Conservation (phyloP, 345 rosid species). For the Ceriops decandra region DNA sequence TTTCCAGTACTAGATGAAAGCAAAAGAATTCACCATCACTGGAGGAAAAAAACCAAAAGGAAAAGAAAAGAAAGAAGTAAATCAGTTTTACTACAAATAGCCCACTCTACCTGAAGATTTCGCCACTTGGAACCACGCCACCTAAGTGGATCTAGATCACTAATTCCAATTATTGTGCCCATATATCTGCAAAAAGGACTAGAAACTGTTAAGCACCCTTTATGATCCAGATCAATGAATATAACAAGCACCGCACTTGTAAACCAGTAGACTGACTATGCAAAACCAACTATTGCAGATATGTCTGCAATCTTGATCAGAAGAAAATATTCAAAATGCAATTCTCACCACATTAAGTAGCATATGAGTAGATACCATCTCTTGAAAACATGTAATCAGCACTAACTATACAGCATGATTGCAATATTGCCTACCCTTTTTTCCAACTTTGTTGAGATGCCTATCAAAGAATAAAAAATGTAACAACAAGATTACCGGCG, state of each 20-base stretch:
- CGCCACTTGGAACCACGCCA: conserved; percentile 99
- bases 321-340: neutral
- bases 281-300: neutral
- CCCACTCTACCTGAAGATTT: conserved; percentile 70
- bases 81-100: neutral
- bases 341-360: neutral
- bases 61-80: neutral
- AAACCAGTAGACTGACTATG: neutral
- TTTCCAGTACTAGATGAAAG: neutral
- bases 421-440: neutral
- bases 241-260: too few relatives aligned
- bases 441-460: neutral
- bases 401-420: too few relatives aligned
- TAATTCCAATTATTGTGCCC: conserved; percentile 88
- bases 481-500: conserved; percentile 50
- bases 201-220: neutral
- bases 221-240: neutral
- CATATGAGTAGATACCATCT: neutral
- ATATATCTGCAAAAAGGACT: conserved; percentile 56
- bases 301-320: neutral
- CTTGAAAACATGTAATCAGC: too few relatives aligned
- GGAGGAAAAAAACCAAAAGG: neutral
- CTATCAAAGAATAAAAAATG: neutral
- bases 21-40: neutral
- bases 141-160: conserved; percentile 83